Conservation (phyloP, 176 grass and related monocot species). For the Zoysia pacifica region DNA sequence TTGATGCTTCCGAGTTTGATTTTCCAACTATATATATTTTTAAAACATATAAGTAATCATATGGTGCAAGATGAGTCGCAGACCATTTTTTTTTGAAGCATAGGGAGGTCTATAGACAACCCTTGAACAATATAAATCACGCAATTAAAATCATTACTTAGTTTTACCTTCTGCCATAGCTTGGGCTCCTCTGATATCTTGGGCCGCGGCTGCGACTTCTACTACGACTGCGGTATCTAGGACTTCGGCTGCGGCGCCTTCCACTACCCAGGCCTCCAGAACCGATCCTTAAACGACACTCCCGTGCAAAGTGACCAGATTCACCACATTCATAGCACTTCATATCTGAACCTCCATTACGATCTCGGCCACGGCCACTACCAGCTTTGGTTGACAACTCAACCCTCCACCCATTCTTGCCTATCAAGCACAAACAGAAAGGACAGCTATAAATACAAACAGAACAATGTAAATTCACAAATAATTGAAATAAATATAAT, state of each 20-base stretch:
- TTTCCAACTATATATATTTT: background rate
- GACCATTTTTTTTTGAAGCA: background rate
- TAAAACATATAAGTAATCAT: slow-evolving; percentile 12
- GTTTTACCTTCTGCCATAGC: slow-evolving; percentile 74
- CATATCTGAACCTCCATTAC: slow-evolving; percentile 61
- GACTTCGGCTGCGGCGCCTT: slow-evolving; percentile 62
- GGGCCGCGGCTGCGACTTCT: slow-evolving; percentile 57
- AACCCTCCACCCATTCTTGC: slow-evolving; percentile 92
- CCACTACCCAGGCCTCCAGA: slow-evolving; percentile 67
- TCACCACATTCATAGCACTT: slow-evolving; percentile 95
- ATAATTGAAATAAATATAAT: slow-evolving; percentile 3
- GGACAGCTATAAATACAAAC: background rate
- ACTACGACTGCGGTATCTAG: slow-evolving; percentile 54
- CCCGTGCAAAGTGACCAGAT: slow-evolving; percentile 84
- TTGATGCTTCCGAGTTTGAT: background rate
- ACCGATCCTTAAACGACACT: slow-evolving; percentile 72
- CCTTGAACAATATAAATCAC: background rate
- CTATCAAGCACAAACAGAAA: slow-evolving; percentile 43
- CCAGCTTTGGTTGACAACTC: slow-evolving; percentile 76
- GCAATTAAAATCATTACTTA: background rate
- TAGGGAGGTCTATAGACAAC: background rate
- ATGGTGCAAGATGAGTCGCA: background rate
- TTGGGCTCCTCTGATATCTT: slow-evolving; percentile 80
- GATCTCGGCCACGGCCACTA: slow-evolving; percentile 63
- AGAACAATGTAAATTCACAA: background rate